Base-by-base conservation (phyloP, 257 asterid genomes). In the Leonotis leonurus region DNA sequence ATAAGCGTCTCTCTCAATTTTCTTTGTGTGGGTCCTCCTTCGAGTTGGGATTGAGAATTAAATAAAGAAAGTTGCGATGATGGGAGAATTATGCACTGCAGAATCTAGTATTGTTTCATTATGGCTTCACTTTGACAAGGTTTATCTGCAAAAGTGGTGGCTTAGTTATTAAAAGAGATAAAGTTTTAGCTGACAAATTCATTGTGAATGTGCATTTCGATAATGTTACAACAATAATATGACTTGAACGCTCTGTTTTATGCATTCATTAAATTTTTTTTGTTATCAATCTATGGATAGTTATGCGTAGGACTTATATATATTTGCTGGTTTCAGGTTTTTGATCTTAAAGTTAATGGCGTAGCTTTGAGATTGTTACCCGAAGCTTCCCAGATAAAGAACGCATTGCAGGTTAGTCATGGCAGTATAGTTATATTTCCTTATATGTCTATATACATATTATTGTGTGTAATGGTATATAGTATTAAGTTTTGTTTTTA, bases 341-440 rank as follows among this genome's bases (percentile, higher is more conserved):
- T 89, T 60, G 95, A 86, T 77, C 92, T 85, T 64, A 86, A 85
- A 64, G 91, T 89, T 56, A 90, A 89, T 46, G 99, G 99, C 0
- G 88, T 92, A 75, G 86, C 97, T 50, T 86, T 92, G 60, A 80
- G 99, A 72, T 74, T 92, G 80, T 73, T 92, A 43, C 97, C 99
- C 0, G 99, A 92, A 79, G 84, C 89, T 68, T 85, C 91, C 27
- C 97, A 92, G 82, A 80, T 92, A 71, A 72, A 62, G 81, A 77
- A 89, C 74, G 99, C 99, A 26, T 64, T 92, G 69, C 71, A 70
- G 89, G 99, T 92, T 79, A 43, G 59, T 18, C 67, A 52, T 56
- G 43, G 14, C 54, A 14, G 27, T 16, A 9, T 25, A 24, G 12
- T 32, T 21, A 16, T 32, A 48, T n/a, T n/a, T n/a, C n/a, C n/a